A percentile compares a stretch with the other conserved stretches of the same genome.
These are phyloP conservation scores for Basidiobolus meristosporus DNA, from an alignment of 371 early-diverging fungal species.

Conservation along the genomic window DNA sequence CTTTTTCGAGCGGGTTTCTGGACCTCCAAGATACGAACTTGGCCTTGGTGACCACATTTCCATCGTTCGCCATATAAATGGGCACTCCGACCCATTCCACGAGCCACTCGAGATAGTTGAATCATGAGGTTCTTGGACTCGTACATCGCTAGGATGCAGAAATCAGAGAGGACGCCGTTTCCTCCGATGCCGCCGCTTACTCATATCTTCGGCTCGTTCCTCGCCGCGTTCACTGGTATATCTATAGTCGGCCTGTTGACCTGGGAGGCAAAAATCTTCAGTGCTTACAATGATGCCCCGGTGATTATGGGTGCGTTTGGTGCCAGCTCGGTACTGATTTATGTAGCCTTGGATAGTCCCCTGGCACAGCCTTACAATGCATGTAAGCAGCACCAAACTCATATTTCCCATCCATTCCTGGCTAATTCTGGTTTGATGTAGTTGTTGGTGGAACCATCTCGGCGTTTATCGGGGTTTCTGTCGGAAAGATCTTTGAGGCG, in stretches of 20 bases:
- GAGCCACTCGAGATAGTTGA: too few species aligned
- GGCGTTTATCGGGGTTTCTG: conserved; percentile 34
- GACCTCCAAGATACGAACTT: too few species aligned
- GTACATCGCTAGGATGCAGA: too few species aligned
- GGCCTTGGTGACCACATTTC: too few species aligned
- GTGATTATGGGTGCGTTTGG: conserved; percentile 25
- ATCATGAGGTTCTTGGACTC: too few species aligned
- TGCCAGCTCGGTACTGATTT: conserved; percentile 45
- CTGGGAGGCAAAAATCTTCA: conserved; percentile 10
- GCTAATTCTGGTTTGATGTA: conserved; percentile 1
- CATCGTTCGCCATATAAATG: too few species aligned
- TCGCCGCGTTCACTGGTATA: conserved; percentile 22
- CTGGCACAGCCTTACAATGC: conserved; percentile 52
- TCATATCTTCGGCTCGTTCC: conserved; percentile 8
- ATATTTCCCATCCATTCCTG: not conserved
- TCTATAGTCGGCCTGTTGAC: conserved; percentile 12
- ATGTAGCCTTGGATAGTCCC: conserved; percentile 46
- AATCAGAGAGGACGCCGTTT: too few species aligned
- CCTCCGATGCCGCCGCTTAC: too few species aligned
- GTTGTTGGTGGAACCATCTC: conserved; percentile 40
- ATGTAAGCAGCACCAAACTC: conserved; percentile 7
- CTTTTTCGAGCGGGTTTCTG: too few species aligned
- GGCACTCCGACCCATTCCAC: too few species aligned
- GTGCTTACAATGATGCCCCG: conserved; percentile 9
- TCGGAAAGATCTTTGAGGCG: conserved; percentile 26